A percentile compares a stretch with the other conserved stretches of the same genome.
Conservation (phyloP, 371 early-diverging fungal genomes). For the Lichtheimia ornata region DNA sequence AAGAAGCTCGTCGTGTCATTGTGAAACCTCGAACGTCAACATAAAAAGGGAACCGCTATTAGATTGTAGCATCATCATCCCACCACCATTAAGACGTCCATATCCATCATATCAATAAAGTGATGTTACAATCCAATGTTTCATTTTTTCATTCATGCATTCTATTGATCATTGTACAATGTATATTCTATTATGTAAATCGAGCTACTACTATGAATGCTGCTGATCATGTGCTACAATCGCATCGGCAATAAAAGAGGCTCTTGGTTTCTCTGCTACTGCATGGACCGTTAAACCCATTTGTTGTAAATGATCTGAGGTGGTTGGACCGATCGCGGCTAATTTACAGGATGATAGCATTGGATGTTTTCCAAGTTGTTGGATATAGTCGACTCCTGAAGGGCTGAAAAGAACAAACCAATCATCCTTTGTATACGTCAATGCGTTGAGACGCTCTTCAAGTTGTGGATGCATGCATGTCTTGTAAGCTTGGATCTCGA, state of each 20-base stretch:
- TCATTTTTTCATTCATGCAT: neutral
- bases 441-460: conserved; percentile 1
- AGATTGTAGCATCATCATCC: too few relatives aligned
- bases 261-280: conserved; percentile 44
- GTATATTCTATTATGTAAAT: too few relatives aligned
- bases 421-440: conserved; percentile 1
- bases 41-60: too few relatives aligned
- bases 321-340: conserved; percentile 61
- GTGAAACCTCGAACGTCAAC: too few relatives aligned
- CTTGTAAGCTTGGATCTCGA: conserved; percentile 44
- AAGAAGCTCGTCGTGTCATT: too few relatives aligned
- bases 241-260: conserved; percentile 31
- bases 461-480: conserved; percentile 40
- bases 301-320: conserved; percentile 34
- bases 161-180: neutral
- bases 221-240: conserved; percentile 21
- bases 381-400: conserved; percentile 50
- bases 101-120: neutral
- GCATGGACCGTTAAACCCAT: conserved; percentile 25
- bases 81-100: too few relatives aligned
- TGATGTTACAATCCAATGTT: neutral
- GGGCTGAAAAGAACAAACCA: conserved; percentile 67
- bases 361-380: conserved; percentile 8
- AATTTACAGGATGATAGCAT: conserved; percentile 11
- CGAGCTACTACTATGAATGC: too few relatives aligned